Evolutionary conservation across 2,329 filamentous ascomycete species (phyloP), one percentile per base, ranked within the genome.

Genomic region (Botrytis medusae): DNA sequence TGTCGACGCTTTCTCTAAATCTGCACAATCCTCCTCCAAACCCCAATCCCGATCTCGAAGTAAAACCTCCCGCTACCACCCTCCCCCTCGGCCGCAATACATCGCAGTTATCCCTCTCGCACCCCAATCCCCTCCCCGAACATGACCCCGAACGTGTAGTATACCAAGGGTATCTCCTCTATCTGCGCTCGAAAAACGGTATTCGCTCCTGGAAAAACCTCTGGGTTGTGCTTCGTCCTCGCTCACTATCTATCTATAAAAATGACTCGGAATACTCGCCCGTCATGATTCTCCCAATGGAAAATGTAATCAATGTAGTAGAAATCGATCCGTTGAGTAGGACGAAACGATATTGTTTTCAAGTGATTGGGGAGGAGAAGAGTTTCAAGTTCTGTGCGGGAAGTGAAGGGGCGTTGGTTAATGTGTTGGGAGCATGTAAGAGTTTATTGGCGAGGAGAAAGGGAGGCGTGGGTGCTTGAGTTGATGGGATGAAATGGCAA

Each of bases 141-240:
- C 85, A 87, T 72, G 93, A 96, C 76, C 90, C 92, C 0, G 95
- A 97, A 81, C 91, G 95, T 40, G 92, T 98, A n/a, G 88, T 98
- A 62, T 97, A 93, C 88, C 94, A 98, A 81, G 95, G 95, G 69
- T 95, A 94, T 87, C 88, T 98, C 46, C 92, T 93, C 82, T 90
- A 94, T 75, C 88, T 98, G 73, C 94, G 93, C 78, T 93, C 91
- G 75, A 95, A 94, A 79, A 87, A 91, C 34, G 94, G 94, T 14
- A 89, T 99, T 32, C 90, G 92, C 64, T 93, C 97, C 79, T 99
- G 96, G 96, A 98, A 97, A 85, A 92, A 94, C 78, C 87, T 94
- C 74, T 98, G 96, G 96, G 92, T 92, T 20, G 96, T 98, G 0
- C 87, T 99, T 69, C 92, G 96, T 46, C 92, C 93, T 1, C 91